Conservation (phyloP, 495 filamentous ascomycete genomes). For the Bombardia bombarda region DNA sequence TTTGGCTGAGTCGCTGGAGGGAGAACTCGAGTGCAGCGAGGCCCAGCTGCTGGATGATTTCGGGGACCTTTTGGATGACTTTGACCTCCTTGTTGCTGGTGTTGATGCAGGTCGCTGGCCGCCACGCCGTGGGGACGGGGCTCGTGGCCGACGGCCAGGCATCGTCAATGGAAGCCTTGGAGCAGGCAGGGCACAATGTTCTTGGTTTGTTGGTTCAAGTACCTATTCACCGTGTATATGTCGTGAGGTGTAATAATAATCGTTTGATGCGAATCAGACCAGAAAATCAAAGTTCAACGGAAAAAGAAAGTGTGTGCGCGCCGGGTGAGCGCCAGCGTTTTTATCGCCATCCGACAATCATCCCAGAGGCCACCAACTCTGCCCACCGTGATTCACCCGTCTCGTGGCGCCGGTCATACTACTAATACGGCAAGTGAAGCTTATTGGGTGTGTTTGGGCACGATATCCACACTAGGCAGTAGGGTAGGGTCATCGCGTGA, state of each 20-base stretch:
- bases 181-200: too few relatives aligned
- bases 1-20: not conserved
- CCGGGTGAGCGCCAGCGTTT: too few relatives aligned
- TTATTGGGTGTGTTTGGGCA: not conserved
- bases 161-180: too few relatives aligned
- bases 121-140: not conserved
- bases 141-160: too few relatives aligned
- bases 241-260: too few relatives aligned
- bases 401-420: not conserved
- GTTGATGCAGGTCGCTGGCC: not conserved
- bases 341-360: too few relatives aligned
- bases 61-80: not conserved
- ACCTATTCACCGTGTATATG: not conserved
- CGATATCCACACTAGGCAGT: not conserved
- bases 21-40: not conserved
- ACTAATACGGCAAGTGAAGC: not conserved
- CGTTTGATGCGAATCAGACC: too few relatives aligned
- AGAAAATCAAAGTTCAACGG: too few relatives aligned
- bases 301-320: too few relatives aligned
- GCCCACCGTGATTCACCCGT: not conserved
- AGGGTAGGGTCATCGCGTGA: slow-evolving; percentile 7
- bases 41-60: not conserved
- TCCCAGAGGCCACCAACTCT: too few relatives aligned
- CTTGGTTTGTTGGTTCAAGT: not conserved
- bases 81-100: not conserved